Percentiles rank a stretch among this genome's conserved stretches.
phyloP scores from a whole-genome alignment of 306 rosid genomes.

The Canavalia gladiata region DNA sequence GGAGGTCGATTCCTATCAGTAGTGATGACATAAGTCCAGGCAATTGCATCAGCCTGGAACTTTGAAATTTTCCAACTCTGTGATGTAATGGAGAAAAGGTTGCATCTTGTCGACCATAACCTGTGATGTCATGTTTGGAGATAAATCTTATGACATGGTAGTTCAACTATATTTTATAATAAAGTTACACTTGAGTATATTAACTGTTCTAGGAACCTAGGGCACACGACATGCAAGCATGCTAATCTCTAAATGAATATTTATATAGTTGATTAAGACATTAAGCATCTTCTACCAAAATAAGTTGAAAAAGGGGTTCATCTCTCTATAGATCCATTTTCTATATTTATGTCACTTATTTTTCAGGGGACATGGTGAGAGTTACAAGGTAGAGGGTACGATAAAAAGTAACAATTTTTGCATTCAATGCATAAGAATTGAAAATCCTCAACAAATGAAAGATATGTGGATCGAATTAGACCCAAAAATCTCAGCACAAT shows the following conservation, averaged over 20 bases:
- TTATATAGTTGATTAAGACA: slow-evolving; percentile 9
- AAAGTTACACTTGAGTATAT: slow-evolving; percentile 41
- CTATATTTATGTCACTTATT: neutral
- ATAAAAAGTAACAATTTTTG: slow-evolving; percentile 2
- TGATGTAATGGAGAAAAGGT: slow-evolving; percentile 87
- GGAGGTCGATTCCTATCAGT: neutral
- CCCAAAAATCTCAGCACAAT: slow-evolving; percentile 9
- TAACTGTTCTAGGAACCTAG: slow-evolving; percentile 29
- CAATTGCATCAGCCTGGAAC: slow-evolving; percentile 91
- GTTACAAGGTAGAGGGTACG: neutral
- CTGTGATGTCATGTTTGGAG: slow-evolving; percentile 76
- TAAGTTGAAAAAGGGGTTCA: slow-evolving; percentile 20
- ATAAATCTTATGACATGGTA: slow-evolving; percentile 16
- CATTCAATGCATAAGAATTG: neutral
- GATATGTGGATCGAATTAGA: slow-evolving; percentile 18
- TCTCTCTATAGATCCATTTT: neutral
- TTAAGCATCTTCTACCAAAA: slow-evolving; percentile 24
- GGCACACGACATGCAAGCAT: slow-evolving; percentile 31
- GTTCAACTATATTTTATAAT: slow-evolving; percentile 10
- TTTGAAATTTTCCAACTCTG: slow-evolving; percentile 89
- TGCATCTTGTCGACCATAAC: slow-evolving; percentile 98
- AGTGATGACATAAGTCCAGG: slow-evolving; percentile 93
- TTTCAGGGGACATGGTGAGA: neutral
- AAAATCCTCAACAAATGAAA: slow-evolving; percentile 31
- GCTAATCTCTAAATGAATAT: slow-evolving; percentile 14